phyloP scores from a whole-genome alignment of 2,329 filamentous ascomycete genomes.

The Colletotrichum cordylinicola region DNA sequence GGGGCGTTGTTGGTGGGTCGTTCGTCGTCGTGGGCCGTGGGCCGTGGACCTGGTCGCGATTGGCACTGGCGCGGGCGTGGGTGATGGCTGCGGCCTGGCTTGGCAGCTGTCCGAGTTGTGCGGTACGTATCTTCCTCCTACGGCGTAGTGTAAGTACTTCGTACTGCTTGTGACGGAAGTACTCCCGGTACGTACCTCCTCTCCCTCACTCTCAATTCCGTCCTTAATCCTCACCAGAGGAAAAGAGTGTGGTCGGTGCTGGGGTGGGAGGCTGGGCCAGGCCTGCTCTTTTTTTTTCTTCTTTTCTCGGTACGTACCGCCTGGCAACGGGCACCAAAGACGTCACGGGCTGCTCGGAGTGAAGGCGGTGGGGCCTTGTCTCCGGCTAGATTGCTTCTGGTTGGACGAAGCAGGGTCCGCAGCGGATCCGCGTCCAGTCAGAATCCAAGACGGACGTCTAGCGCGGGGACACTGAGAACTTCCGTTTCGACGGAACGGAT shows the following conservation, averaged over 20 bases:
- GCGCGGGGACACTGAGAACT: background rate
- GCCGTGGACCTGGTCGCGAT: background rate
- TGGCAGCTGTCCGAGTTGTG: background rate
- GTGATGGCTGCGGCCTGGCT: background rate
- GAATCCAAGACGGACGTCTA: background rate
- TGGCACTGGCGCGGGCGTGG: background rate
- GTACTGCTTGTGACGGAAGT: background rate
- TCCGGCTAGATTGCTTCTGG: background rate
- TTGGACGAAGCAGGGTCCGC: constrained; percentile 3
- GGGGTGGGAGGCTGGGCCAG: background rate
- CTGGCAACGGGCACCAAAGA: background rate
- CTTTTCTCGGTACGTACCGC: background rate
- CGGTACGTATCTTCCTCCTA: background rate
- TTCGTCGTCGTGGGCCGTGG: background rate
- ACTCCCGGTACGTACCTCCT: background rate
- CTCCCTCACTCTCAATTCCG: background rate
- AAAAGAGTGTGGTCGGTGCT: background rate
- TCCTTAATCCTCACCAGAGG: background rate
- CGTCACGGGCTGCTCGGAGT: constrained; percentile 4
- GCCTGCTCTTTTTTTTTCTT: background rate
- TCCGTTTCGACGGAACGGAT: background rate
- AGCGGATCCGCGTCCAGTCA: background rate
- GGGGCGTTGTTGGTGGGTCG: background rate
- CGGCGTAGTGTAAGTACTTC: too few species aligned
- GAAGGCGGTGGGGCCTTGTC: background rate